A percentile compares a stretch with the other conserved stretches of the same genome.
phyloP scores from a whole-genome alignment of 768 basidiomycete species.

The Boletus rufocinnamomeus region DNA sequence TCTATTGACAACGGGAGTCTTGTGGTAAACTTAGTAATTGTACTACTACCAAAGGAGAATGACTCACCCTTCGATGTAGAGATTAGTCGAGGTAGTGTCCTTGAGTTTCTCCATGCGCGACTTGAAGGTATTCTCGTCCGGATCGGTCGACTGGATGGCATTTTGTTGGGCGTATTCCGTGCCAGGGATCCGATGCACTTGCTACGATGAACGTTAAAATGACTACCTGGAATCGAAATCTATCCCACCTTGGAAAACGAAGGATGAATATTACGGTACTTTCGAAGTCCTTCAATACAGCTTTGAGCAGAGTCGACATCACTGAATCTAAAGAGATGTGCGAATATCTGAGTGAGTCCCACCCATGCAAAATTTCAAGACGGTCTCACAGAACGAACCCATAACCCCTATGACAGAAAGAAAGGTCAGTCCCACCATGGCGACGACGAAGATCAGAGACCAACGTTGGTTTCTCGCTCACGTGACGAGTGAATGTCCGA shows the following conservation, averaged over 20 bases:
- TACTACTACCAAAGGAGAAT: background rate
- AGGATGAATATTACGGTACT: constrained; percentile 78
- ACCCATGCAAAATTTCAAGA: constrained; percentile 3
- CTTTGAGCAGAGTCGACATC: constrained; percentile 66
- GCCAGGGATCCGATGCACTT: constrained; percentile 83
- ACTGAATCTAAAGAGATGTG: constrained; percentile 54
- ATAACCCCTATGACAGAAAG: constrained; percentile 56
- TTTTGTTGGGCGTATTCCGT: constrained; percentile 55
- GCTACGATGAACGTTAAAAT: constrained; percentile 35
- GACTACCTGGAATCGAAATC: background rate
- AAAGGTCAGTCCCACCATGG: background rate
- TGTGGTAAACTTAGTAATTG: constrained; percentile 4
- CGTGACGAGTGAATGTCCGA: constrained; percentile 80
- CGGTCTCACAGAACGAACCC: constrained; percentile 74
- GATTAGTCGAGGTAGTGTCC: constrained; percentile 68
- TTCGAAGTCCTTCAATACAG: constrained; percentile 70
- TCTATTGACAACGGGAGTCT: constrained; percentile 73
- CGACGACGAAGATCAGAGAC: constrained; percentile 20
- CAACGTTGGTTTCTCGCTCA: constrained; percentile 65
- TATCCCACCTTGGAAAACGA: constrained; percentile 77
- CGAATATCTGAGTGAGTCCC: background rate
- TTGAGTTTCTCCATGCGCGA: constrained; percentile 75
- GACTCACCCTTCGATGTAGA: constrained; percentile 76
- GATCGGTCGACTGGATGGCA: constrained; percentile 26
- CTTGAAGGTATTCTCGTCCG: constrained; percentile 57